Conservation (phyloP, 257 asterid species). For the Jaltomata sinuosa region DNA sequence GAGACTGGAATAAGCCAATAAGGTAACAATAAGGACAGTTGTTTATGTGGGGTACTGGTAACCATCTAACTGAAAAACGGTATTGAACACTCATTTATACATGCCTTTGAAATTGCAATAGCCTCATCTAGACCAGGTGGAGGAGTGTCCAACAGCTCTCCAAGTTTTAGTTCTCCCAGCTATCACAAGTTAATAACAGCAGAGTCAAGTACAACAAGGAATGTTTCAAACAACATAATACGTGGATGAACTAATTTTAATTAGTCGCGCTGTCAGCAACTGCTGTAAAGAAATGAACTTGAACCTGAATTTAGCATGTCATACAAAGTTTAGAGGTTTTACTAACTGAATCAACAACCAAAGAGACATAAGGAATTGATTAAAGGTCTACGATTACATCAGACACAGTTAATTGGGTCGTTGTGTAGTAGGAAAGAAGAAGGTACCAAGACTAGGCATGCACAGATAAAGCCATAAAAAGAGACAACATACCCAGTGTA, state of each 20-base stretch:
- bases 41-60: slow-evolving; percentile 16
- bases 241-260: neutral
- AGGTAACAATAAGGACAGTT: neutral
- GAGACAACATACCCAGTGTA: no score
- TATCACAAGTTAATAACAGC: slow-evolving; percentile 1
- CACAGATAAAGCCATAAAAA: neutral
- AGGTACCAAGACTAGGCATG: neutral
- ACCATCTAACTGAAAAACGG: slow-evolving; percentile 17
- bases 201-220: neutral
- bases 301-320: neutral
- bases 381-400: neutral
- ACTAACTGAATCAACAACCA: neutral
- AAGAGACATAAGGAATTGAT: neutral
- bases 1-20: neutral
- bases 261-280: neutral
- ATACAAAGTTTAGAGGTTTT: neutral
- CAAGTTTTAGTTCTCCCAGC: slow-evolving; percentile 65
- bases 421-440: neutral
- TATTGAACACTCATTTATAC: neutral
- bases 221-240: neutral
- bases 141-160: slow-evolving; percentile 61
- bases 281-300: neutral
- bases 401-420: neutral
- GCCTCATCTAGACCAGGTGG: slow-evolving; percentile 80
- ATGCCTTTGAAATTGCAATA: slow-evolving; percentile 65